These are phyloP conservation scores for Lumnitzera racemosa DNA, from an alignment of 345 rosid species.

Conservation along the genomic window DNA sequence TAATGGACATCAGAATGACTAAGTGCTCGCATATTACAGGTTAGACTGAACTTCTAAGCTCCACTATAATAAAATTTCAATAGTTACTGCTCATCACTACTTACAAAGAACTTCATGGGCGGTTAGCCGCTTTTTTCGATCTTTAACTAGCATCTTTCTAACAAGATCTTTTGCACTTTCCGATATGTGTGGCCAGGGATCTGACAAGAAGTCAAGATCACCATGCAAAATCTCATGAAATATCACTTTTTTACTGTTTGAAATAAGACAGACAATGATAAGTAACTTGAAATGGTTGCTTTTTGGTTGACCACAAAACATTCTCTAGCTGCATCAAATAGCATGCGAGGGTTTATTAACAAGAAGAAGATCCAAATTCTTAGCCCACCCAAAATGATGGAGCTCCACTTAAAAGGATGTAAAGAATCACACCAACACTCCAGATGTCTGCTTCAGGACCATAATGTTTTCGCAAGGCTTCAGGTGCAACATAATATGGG, in stretches of 20 bases:
- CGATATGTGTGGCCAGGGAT: conserved; percentile 5
- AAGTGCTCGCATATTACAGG: background rate
- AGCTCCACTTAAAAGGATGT: background rate
- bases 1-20: background rate
- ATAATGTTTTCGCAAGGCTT: conserved; percentile 3
- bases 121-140: background rate
- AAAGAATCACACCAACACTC: conserved; percentile 3
- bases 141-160: conserved; percentile 1
- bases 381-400: too few relatives aligned
- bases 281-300: too few relatives aligned
- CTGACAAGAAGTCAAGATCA: background rate
- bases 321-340: too few relatives aligned
- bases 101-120: conserved; percentile 1
- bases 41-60: background rate
- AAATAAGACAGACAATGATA: background rate
- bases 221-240: conserved; percentile 3
- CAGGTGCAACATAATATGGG: conserved; percentile 5
- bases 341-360: too few relatives aligned
- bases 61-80: background rate
- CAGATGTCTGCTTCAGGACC: conserved; percentile 3
- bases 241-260: conserved; percentile 1
- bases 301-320: too few relatives aligned
- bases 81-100: background rate
- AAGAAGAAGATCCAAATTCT: too few relatives aligned
- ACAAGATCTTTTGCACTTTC: conserved; percentile 8